Conservation (phyloP, 768 basidiomycete species). For the Stropharia rugosoannulata region DNA sequence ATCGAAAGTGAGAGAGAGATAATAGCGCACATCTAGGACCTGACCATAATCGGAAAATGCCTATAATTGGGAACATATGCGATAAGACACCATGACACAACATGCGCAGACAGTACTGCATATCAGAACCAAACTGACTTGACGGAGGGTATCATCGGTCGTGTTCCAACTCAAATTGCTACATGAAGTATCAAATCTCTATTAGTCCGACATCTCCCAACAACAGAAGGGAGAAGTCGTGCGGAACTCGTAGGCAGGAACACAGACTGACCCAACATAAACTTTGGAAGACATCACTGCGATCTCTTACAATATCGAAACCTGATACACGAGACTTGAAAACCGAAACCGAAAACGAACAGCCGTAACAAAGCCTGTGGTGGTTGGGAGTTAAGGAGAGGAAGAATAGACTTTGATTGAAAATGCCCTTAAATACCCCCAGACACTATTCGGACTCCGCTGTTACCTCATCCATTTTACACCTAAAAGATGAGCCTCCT, state of each 20-base stretch:
- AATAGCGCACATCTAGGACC: slow-evolving; percentile 87
- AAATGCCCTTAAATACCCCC: slow-evolving; percentile 25
- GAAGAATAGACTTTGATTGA: slow-evolving; percentile 24
- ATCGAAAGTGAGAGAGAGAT: slow-evolving; percentile 32
- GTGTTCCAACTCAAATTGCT: slow-evolving; percentile 97
- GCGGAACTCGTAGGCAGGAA: slow-evolving; percentile 45
- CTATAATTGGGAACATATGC: slow-evolving; percentile 56
- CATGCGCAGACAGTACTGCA: slow-evolving; percentile 30
- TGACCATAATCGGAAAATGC: slow-evolving; percentile 82
- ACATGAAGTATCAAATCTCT: slow-evolving; percentile 49
- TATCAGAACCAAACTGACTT: slow-evolving; percentile 69
- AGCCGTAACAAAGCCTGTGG: slow-evolving; percentile 47
- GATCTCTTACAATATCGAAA: slow-evolving; percentile 51
- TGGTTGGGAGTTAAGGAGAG: slow-evolving; percentile 46
- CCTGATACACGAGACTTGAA: slow-evolving; percentile 48
- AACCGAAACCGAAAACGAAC: slow-evolving; percentile 59
- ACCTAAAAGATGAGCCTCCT: slow-evolving; percentile 4
- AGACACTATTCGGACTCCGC: slow-evolving; percentile 24
- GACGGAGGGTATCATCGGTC: slow-evolving; percentile 86
- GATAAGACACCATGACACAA: slow-evolving; percentile 44
- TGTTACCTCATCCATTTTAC: slow-evolving; percentile 21
- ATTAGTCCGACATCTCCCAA: slow-evolving; percentile 58
- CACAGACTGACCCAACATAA: slow-evolving; percentile 92
- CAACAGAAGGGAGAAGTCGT: slow-evolving; percentile 50
- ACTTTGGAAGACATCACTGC: slow-evolving; percentile 81